Evolutionary conservation across 1,284 basidiomycete species (phyloP).

Genomic region (Caloboletus inedulis): DNA sequence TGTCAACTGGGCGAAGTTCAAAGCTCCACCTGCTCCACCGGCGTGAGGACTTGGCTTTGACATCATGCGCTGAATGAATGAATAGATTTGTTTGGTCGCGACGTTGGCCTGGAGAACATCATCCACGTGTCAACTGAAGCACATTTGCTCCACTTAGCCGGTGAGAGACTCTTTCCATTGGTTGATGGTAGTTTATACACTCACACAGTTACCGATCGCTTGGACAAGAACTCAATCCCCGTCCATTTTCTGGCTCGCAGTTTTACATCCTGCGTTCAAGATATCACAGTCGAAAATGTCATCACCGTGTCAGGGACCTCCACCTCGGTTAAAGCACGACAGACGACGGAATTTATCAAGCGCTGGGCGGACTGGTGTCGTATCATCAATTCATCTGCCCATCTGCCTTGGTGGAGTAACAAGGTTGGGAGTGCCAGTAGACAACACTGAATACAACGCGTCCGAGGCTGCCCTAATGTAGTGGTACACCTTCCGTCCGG

Average conservation of each 20-base stretch:
- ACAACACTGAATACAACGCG: too few species aligned
- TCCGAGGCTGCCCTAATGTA: too few species aligned
- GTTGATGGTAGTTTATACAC: background rate
- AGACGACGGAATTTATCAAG: slow-evolving; percentile 1
- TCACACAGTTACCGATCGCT: background rate
- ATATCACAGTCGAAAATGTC: background rate
- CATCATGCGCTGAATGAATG: too few species aligned
- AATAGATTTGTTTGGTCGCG: too few species aligned
- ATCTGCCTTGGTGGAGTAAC: background rate
- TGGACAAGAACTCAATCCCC: background rate
- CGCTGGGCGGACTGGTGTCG: background rate
- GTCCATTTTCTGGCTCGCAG: background rate
- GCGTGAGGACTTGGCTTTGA: background rate
- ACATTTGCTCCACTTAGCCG: slow-evolving; percentile 21
- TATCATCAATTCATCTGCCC: background rate
- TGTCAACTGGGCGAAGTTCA: background rate
- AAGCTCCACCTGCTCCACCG: slow-evolving; percentile 12
- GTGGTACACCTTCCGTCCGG: too few species aligned
- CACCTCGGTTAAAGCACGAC: background rate
- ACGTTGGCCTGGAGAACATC: too few species aligned
- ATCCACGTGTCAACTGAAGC: slow-evolving; percentile 19
- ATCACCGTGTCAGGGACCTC: background rate
- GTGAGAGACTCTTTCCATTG: slow-evolving; percentile 7
- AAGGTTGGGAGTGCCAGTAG: too few species aligned
- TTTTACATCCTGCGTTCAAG: background rate